phyloP scores from a whole-genome alignment of 2,329 filamentous ascomycete species.

The Alternaria arbusti region DNA sequence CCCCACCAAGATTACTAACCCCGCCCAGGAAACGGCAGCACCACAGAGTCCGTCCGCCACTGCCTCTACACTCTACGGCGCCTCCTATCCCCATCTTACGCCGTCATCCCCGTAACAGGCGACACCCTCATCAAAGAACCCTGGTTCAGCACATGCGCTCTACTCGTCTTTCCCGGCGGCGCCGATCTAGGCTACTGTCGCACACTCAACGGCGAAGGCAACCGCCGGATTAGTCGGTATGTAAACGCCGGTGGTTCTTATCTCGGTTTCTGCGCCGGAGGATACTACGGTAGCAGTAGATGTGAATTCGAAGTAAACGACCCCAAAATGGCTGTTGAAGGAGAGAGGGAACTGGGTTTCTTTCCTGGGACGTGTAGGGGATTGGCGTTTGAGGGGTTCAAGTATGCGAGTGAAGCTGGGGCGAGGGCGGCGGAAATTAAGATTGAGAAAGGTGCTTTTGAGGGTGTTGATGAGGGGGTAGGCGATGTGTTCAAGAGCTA shows the following conservation, averaged over 20 bases:
- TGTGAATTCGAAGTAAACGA: constrained; percentile 95
- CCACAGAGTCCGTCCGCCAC: constrained; percentile 86
- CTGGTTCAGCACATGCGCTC: constrained; percentile 84
- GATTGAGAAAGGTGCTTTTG: constrained; percentile 67
- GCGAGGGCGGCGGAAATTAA: constrained; percentile 74
- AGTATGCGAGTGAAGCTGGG: constrained; percentile 86
- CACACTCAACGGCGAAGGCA: constrained; percentile 85
- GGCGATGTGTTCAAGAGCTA: constrained; percentile 75
- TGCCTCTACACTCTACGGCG: constrained; percentile 85
- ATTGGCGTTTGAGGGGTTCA: constrained; percentile 85
- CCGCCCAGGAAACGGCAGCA: constrained; percentile 76
- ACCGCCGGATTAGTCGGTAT: constrained; percentile 81
- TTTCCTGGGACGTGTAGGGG: constrained; percentile 87
- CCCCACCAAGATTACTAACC: neutral
- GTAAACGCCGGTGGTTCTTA: constrained; percentile 86
- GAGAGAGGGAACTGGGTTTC: constrained; percentile 83
- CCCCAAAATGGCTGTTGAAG: constrained; percentile 80
- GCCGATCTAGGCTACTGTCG: constrained; percentile 93
- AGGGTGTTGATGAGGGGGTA: constrained; percentile 53
- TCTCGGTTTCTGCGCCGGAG: constrained; percentile 91
- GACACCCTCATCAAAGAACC: constrained; percentile 86
- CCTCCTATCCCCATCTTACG: constrained; percentile 88
- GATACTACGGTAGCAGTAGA: constrained; percentile 80
- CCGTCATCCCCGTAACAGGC: constrained; percentile 83
- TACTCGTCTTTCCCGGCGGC: constrained; percentile 91